Evolutionary conservation across 208 protist genomes (phyloP).

Genomic region (Angomonas ambiguus): DNA sequence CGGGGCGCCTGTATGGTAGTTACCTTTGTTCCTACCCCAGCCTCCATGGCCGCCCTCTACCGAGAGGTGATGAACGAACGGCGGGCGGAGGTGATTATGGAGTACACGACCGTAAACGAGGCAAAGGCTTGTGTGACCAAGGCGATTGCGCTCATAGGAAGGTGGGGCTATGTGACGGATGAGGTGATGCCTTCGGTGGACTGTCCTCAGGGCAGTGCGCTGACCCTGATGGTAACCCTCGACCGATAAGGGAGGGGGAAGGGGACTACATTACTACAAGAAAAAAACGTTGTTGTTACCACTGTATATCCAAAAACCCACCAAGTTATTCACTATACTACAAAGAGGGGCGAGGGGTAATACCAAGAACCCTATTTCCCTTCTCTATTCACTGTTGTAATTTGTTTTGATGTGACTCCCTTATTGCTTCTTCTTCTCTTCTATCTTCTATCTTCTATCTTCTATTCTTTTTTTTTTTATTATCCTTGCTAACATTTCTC

Average conservation of each 20-base stretch:
- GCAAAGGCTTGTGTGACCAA: conserved; percentile 46
- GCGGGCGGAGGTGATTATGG: conserved; percentile 36
- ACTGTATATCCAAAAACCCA: too few species aligned
- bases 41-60: conserved; percentile 35
- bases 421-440: not conserved
- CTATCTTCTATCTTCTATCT: not conserved
- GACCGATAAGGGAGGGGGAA: not conserved
- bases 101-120: conserved; percentile 24
- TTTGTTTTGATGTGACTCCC: not conserved
- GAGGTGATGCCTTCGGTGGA: conserved; percentile 70
- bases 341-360: too few species aligned
- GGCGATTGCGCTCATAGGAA: conserved; percentile 42
- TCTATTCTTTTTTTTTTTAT: not conserved
- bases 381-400: too few species aligned
- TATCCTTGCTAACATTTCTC: not conserved
- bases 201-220: conserved; percentile 44
- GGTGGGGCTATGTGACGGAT: conserved; percentile 63
- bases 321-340: too few species aligned
- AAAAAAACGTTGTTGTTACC: too few species aligned
- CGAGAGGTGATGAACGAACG: conserved; percentile 28
- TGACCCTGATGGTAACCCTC: conserved; percentile 51
- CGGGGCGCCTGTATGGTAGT: conserved; percentile 43
- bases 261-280: too few species aligned
- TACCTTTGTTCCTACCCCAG: conserved; percentile 38
- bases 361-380: too few species aligned